Percentiles rank a stretch among this genome's conserved stretches.
Evolutionary conservation across 345 rosid species (phyloP).

Genomic region (Mallotus nudiflorus): DNA sequence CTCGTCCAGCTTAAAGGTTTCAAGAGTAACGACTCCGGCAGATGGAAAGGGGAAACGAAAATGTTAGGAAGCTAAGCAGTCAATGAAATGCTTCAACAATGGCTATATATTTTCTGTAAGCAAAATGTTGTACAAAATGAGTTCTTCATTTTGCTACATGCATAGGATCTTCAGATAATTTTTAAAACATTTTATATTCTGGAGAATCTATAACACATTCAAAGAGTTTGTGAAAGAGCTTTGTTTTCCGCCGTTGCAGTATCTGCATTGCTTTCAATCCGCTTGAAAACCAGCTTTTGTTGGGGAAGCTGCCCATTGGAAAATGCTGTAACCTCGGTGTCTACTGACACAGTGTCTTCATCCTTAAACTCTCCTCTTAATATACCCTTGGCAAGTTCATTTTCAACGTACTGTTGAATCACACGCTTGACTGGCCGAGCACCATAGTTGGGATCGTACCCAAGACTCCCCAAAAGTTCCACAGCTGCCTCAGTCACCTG

Average conservation of each 20-base stretch:
- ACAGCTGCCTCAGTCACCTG: conserved; percentile 67
- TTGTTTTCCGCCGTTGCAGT: conserved; percentile 34
- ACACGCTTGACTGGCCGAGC: conserved; percentile 97
- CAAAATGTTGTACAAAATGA: conserved; percentile 10
- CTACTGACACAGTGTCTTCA: conserved; percentile 63
- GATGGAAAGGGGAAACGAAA: too few species aligned
- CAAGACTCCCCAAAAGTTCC: conserved; percentile 77
- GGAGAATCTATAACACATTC: conserved; percentile 3
- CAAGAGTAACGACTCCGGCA: too few species aligned
- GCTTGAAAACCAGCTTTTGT: conserved; percentile 74
- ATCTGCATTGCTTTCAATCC: conserved; percentile 34
- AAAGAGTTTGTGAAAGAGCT: conserved; percentile 34
- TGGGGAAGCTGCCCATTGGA: conserved; percentile 81
- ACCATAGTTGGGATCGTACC: conserved; percentile 94
- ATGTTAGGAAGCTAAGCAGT: too few species aligned
- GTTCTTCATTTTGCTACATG: background rate
- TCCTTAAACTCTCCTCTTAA: conserved; percentile 88
- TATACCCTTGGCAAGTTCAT: conserved; percentile 95
- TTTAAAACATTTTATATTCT: background rate
- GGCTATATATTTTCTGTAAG: background rate
- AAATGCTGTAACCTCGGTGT: conserved; percentile 71
- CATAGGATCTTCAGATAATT: background rate
- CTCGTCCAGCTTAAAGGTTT: too few species aligned
- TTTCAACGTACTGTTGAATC: conserved; percentile 91
- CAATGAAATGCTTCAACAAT: too few species aligned